Evolutionary conservation across 2,329 filamentous ascomycete species (phyloP).

Genomic region (Podosphaera aphanis): DNA sequence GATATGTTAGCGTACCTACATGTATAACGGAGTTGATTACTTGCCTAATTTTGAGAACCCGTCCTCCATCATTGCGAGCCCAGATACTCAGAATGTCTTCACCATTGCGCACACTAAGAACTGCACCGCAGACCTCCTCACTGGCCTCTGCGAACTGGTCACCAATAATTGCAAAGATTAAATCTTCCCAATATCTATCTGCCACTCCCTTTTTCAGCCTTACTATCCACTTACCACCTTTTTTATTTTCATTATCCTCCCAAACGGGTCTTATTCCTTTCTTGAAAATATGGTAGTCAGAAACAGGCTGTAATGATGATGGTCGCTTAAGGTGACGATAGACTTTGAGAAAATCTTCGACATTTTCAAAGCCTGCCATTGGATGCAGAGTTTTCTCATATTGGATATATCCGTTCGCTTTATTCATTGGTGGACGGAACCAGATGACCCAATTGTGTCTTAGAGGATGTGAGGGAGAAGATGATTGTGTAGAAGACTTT

Average conservation of each 20-base stretch:
- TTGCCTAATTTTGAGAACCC: slow-evolving; percentile 89
- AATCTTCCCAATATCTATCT: slow-evolving; percentile 90
- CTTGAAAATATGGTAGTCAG: slow-evolving; percentile 95
- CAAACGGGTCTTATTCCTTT: slow-evolving; percentile 90
- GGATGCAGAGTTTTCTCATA: slow-evolving; percentile 92
- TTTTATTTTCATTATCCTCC: slow-evolving; percentile 95
- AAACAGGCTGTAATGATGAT: slow-evolving; percentile 69
- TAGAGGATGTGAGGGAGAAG: slow-evolving; percentile 33
- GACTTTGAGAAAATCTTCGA: slow-evolving; percentile 76
- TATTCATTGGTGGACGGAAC: slow-evolving; percentile 90
- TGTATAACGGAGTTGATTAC: slow-evolving; percentile 10
- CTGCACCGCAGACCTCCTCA: slow-evolving; percentile 85
- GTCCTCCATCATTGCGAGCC: slow-evolving; percentile 79
- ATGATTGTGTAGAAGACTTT: slow-evolving; percentile 15
- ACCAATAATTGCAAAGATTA: slow-evolving; percentile 72
- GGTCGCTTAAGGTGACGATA: slow-evolving; percentile 79
- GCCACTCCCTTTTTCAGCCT: slow-evolving; percentile 91
- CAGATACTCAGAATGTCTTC: slow-evolving; percentile 97
- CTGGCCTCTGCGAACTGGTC: slow-evolving; percentile 83
- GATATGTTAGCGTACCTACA: slow-evolving; percentile 1
- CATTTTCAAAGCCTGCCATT: slow-evolving; percentile 58
- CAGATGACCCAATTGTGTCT: slow-evolving; percentile 88
- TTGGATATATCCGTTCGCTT: slow-evolving; percentile 66
- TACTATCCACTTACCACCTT: slow-evolving; percentile 93
- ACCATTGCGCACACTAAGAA: slow-evolving; percentile 79